Base-by-base conservation (phyloP, 228 moss, liverwort and hornwort species). In the Sphagnum fallax region DNA sequence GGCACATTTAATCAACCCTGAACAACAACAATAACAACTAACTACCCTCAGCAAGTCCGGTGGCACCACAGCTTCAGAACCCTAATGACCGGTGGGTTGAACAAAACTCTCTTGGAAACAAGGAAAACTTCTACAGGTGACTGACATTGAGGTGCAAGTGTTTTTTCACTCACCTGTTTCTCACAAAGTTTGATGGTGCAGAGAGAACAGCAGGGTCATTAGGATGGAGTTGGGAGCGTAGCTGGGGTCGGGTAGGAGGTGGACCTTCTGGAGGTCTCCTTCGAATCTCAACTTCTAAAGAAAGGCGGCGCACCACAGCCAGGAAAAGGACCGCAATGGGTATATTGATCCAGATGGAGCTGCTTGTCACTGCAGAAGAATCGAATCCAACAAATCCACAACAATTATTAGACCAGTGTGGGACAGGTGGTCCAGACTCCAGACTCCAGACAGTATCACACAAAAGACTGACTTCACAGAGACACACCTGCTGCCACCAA, bases 341-440 rank as follows among this genome's bases (percentile, higher is more conserved):
- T 8, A 91, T 64, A 62, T 97, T 97, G 16, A 90, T 71, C 97
- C 97, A 93, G 13, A 97, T 67, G 52, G 93, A 91, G 59, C 83
- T 77, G 79, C 93, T 93, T 5, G 97, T 91, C 75, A 97, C 72
- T 72, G 72, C 72, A 72, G 52, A 52, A 67, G 50, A 6, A 65
- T 65, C 5, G 6, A 49, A 49, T 65, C 8, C 10, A 65, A 65
- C 10, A 65, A 48, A 48, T 65, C 47, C n/a, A 32, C 10, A 47
- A 5, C 8, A 65, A 4, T 32, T 6, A 47, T 10, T 10, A 18
- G 6, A 49, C 14, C 8, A 1, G 18, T 32, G 32, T 32, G 32
- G 32, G 32, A 32, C 32, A 1, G 32, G 32, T 32, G 32, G 32
- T 32, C 32, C 32, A 32, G 32, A 32, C 32, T 32, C 32, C 32